These are phyloP conservation scores for Terana coerulea DNA, from an alignment of 768 basidiomycete genomes.

Conservation along the genomic window DNA sequence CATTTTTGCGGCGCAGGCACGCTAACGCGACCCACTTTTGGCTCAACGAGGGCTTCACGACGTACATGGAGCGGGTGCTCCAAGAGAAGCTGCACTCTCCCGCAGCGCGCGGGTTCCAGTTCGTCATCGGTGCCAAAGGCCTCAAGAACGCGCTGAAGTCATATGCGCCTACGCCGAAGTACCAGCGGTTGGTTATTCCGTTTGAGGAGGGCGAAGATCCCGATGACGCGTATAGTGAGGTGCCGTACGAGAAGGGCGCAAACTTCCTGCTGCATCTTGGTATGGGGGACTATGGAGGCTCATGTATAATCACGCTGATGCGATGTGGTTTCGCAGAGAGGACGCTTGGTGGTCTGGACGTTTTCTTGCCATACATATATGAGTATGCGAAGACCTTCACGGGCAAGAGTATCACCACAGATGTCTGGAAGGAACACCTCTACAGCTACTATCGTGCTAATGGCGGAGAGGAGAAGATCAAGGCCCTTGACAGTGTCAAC, in stretches of 20 bases:
- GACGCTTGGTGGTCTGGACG: slow-evolving; percentile 74
- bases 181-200: slow-evolving; percentile 74
- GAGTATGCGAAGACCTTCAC: slow-evolving; percentile 81
- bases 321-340: slow-evolving; percentile 39
- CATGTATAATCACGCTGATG: not conserved
- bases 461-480: slow-evolving; percentile 56
- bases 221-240: slow-evolving; percentile 66
- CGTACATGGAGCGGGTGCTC: slow-evolving; percentile 86
- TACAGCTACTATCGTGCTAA: slow-evolving; percentile 63
- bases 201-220: slow-evolving; percentile 73
- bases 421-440: slow-evolving; percentile 79
- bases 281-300: slow-evolving; percentile 25
- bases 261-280: slow-evolving; percentile 86
- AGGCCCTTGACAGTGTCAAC: slow-evolving; percentile 62
- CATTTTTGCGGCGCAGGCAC: slow-evolving; percentile 48
- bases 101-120: slow-evolving; percentile 76
- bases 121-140: slow-evolving; percentile 66
- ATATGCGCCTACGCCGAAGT: slow-evolving; percentile 60
- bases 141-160: slow-evolving; percentile 66
- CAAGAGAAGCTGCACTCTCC: slow-evolving; percentile 66
- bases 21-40: slow-evolving; percentile 78
- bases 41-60: slow-evolving; percentile 94
- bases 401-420: slow-evolving; percentile 78
- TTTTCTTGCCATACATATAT: slow-evolving; percentile 79
- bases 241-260: slow-evolving; percentile 89